Percentiles rank a stretch among this genome's conserved stretches.
Evolutionary conservation across 108 stramenopile genomes (phyloP).

Genomic region (Aurantiochytrium sp.): DNA sequence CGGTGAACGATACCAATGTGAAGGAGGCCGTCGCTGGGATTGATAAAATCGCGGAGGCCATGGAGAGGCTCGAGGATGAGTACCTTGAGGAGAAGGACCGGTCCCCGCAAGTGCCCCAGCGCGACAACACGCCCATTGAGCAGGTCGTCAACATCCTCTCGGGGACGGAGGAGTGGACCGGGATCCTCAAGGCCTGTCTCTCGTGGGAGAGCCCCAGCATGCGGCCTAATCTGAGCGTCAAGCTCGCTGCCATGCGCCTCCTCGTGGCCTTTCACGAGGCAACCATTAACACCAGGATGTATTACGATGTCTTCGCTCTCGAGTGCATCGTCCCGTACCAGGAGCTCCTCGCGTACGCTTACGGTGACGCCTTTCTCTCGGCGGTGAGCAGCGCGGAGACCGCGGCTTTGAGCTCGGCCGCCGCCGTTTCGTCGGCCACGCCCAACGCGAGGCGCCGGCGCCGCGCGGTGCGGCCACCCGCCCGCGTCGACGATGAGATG

Average conservation of each 20-base stretch:
- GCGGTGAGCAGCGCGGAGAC: neutral
- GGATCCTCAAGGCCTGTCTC: neutral
- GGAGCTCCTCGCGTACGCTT: constrained; percentile 20
- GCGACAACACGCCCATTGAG: neutral
- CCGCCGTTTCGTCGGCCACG: neutral
- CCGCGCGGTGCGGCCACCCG: neutral
- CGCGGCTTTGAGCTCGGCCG: neutral
- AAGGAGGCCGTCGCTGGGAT: neutral
- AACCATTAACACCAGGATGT: neutral
- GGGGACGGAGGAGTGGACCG: neutral
- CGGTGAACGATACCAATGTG: neutral
- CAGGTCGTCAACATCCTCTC: neutral
- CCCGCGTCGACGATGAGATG: neutral
- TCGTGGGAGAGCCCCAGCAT: neutral
- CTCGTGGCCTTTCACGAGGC: neutral
- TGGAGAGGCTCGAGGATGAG: neutral
- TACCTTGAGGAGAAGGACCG: neutral
- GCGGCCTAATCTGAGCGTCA: neutral
- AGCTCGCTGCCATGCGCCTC: neutral
- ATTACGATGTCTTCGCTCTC: neutral
- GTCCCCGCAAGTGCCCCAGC: neutral
- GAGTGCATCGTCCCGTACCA: neutral
- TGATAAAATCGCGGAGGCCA: neutral
- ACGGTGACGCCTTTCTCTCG: neutral
- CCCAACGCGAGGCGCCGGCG: neutral